Evolutionary conservation across 345 rosid species (phyloP).

Genomic region (Noccaea bulbosa): DNA sequence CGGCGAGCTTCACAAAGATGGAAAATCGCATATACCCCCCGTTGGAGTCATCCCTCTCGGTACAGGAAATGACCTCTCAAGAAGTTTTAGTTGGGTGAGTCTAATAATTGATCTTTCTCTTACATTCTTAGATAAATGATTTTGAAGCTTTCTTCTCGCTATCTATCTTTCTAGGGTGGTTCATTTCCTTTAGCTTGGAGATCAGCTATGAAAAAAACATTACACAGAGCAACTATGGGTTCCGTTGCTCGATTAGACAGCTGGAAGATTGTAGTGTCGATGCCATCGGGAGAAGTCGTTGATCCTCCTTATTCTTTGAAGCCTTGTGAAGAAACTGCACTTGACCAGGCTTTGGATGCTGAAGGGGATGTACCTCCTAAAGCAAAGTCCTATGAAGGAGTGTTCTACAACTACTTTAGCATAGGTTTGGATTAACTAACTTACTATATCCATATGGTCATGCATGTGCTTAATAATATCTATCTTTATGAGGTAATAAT

Average conservation of each 20-base stretch:
- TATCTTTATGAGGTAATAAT: not conserved
- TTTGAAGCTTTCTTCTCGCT: constrained; percentile 2
- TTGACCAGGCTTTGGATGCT: constrained; percentile 69
- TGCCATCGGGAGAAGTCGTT: constrained; percentile 71
- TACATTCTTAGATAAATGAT: constrained; percentile 29
- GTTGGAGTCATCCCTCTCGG: constrained; percentile 94
- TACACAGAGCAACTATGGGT: constrained; percentile 62
- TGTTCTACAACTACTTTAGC: constrained; percentile 95
- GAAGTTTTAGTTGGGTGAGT: constrained; percentile 94
- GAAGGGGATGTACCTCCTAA: constrained; percentile 63
- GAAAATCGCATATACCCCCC: constrained; percentile 74
- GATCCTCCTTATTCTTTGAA: constrained; percentile 85
- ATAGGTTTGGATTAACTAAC: constrained; percentile 53
- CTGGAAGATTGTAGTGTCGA: constrained; percentile 74
- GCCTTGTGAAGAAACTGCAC: constrained; percentile 59
- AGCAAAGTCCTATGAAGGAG: constrained; percentile 71
- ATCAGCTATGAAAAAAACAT: constrained; percentile 81
- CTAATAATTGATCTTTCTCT: not conserved
- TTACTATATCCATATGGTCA: not conserved
- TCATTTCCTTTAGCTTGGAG: constrained; percentile 95
- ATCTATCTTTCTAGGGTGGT: constrained; percentile 70
- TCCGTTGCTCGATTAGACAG: constrained; percentile 74
- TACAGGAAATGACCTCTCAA: constrained; percentile 90
- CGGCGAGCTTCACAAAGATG: constrained; percentile 62
- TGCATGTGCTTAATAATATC: not conserved